Evolutionary conservation across 306 rosid species (phyloP).

Genomic region (Cucumis sativus): Cucumber_9930_V3 NC_026658.2:470501-471000

Average conservation of each 20-base stretch:
- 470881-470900: background rate
- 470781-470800: slow-evolving; percentile 69
- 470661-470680: no score
- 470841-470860: slow-evolving; percentile 56
- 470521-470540: no score
- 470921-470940: background rate
- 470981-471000: no score
- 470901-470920: background rate
- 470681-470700: background rate
- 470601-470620: no score
- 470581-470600: no score
- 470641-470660: no score
- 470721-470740: slow-evolving; percentile 47
- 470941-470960: no score
- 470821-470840: slow-evolving; percentile 64
- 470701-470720: background rate
- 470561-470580: no score
- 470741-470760: slow-evolving; percentile 47
- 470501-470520: no score
- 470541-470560: no score
- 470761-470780: slow-evolving; percentile 51
- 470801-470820: slow-evolving; percentile 77
- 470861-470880: slow-evolving; percentile 44
- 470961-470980: no score
- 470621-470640: no score